phyloP scores from a whole-genome alignment of 2,329 filamentous ascomycete genomes.

The Penicillium expansum region DNA sequence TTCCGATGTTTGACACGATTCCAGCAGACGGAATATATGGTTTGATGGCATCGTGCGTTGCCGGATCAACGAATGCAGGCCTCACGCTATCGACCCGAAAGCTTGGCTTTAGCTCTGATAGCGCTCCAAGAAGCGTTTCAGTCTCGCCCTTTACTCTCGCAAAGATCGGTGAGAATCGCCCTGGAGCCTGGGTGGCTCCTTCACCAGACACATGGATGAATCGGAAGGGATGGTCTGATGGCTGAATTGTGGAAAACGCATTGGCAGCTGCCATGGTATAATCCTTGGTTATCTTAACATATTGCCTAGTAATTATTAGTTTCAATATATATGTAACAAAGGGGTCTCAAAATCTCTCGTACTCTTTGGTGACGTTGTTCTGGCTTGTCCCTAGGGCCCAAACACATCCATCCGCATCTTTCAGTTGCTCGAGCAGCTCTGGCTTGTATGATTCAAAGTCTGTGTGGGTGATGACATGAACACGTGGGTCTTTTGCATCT shows the following conservation, averaged over 20 bases:
- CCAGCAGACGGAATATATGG: slow-evolving; percentile 28
- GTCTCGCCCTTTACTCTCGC: slow-evolving; percentile 65
- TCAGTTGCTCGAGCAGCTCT: slow-evolving; percentile 57
- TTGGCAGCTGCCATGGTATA: slow-evolving; percentile 63
- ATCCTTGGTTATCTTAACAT: slow-evolving; percentile 65
- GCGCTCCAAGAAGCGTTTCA: slow-evolving; percentile 57
- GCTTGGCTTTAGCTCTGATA: slow-evolving; percentile 43
- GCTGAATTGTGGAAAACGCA: slow-evolving; percentile 54
- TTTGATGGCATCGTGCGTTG: slow-evolving; percentile 38
- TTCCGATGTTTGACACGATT: slow-evolving; percentile 22
- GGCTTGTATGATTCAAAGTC: slow-evolving; percentile 63
- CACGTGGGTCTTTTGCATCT: slow-evolving; percentile 39
- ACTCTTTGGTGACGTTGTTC: slow-evolving; percentile 59
- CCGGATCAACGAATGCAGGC: slow-evolving; percentile 58
- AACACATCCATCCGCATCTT: slow-evolving; percentile 65
- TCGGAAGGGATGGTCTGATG: slow-evolving; percentile 52
- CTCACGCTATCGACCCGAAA: slow-evolving; percentile 59
- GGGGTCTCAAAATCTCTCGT: slow-evolving; percentile 23
- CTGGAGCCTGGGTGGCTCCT: slow-evolving; percentile 45
- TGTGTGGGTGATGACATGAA: slow-evolving; percentile 65
- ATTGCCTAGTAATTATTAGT: slow-evolving; percentile 48
- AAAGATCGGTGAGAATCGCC: slow-evolving; percentile 56
- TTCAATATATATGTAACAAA: too few relatives aligned
- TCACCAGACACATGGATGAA: slow-evolving; percentile 69
- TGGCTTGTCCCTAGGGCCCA: slow-evolving; percentile 71